Base-by-base conservation (phyloP, 179 eudicot species). In the Camellia oleifera region DNA sequence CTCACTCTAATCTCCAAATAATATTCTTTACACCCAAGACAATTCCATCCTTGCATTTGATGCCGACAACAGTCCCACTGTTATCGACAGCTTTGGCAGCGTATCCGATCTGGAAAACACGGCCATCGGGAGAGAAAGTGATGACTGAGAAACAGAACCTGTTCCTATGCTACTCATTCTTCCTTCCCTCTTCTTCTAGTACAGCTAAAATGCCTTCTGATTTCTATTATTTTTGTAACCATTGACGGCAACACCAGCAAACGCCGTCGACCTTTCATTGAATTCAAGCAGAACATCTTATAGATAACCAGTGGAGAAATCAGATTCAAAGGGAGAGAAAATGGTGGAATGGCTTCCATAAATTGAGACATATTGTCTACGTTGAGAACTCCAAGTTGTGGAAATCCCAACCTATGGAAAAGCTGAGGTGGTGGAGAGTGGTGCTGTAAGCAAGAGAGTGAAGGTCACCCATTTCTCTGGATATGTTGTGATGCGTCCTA, bases 261-360 rank as follows among this genome's bases (percentile, higher is more conserved):
- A 2, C 89, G 86, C 45, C 97, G 81, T 73, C 97, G 83, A 87
- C 0, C 82, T 85, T 57, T 87, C 75, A 64, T 82, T 82, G 79
- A 90, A 90, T 78, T 91, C 91, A 42, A 88, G 83, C 75, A 94
- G 83, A 54, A 95, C 98, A 85, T 94, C 98, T 88, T 94, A 88
- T 12, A 94, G 87, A 78, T 94, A 94, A 1, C 98, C 98, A 1
- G 94, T 89, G 1, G 98, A 91, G 62, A 83, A 80, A 81, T 84
- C 82, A 73, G 69, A 72, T 20, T 60, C 80, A 67, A 62, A 42
- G 0, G 78, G 54, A 69, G 86, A 79, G 14, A 71, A 69, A 80
- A 64, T 75, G 88, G 85, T 17, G 84, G 81, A 26, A 83, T 79
- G 70, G 68, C 75, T 50, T 82, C 86, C 79, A 85, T 77, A 56